Percentiles rank a stretch among this genome's conserved stretches.
Evolutionary conservation across 2,329 filamentous ascomycete species (phyloP).

Genomic region (Fusarium cyanostomum): DNA sequence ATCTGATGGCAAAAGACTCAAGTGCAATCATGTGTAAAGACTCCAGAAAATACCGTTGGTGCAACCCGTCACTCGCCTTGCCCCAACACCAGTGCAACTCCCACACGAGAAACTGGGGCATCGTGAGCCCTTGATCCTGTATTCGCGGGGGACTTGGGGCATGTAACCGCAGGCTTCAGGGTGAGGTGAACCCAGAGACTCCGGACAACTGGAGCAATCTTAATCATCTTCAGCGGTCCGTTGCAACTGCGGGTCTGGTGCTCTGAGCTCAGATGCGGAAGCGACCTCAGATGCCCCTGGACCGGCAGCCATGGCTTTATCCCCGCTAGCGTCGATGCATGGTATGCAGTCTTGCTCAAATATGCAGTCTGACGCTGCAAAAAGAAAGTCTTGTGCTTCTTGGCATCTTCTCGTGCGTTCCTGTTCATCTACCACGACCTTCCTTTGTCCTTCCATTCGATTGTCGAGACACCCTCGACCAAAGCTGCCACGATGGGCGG

Average conservation of each 20-base stretch:
- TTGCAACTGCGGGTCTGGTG: constrained; percentile 1
- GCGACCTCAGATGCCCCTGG: constrained; percentile 3
- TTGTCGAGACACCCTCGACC: neutral
- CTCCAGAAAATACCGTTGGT: neutral
- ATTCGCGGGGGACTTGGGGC: constrained; percentile 4
- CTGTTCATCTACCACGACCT: neutral
- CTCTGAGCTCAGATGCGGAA: neutral
- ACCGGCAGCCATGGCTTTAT: neutral
- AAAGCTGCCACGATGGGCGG: constrained; percentile 28
- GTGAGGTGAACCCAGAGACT: neutral
- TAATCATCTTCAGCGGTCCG: constrained; percentile 22
- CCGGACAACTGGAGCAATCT: constrained; percentile 1
- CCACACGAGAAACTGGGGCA: neutral
- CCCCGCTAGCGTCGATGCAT: constrained; percentile 9
- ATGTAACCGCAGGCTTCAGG: neutral
- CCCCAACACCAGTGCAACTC: neutral
- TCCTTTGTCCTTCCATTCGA: constrained; percentile 1
- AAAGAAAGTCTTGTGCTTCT: neutral
- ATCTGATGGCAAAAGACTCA: neutral
- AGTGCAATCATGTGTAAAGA: neutral
- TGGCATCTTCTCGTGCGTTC: neutral
- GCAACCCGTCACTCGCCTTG: neutral
- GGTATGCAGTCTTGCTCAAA: constrained; percentile 8
- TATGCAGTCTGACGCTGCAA: constrained; percentile 16
- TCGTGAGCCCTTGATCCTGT: neutral